Base-by-base conservation (phyloP, 441 rosid genomes). In the Populus hybrid region DNA sequence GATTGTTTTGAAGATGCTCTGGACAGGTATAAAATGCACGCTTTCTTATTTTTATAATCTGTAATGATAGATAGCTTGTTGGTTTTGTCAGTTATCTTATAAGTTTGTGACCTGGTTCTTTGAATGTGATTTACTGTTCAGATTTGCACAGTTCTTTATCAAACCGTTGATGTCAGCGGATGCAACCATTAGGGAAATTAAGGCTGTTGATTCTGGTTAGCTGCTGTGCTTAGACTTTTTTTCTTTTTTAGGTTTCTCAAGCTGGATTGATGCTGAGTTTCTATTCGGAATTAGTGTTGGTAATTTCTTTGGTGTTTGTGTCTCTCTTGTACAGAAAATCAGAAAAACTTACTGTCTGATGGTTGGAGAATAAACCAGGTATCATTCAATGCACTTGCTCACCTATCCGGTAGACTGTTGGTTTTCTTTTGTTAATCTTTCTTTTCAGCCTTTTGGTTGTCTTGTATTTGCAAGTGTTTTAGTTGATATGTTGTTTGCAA, bases 81-180 rank as follows among this genome's bases (percentile, higher is more conserved):
- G 38, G 70, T 72, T 59, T 64, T 36, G 4, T 72, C n/a, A 67
- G 61, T 59, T n/a, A 70, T 77, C 18, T 66, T 42, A 3, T 73
- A 76, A 26, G 30, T 23, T 38, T 70, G 68, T 67, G 67, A 46
- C 57, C 70, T 69, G 32, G 83, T 59, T 77, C 69, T 69, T 82
- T 84, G 73, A 78, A 65, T 76, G 57, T 81, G 63, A 69, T 67
- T 74, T 80, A 57, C 32, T 72, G 21, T 75, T 75, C 93, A 96
- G 98, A 81, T 96, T 94, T 72, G 90, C 97, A 0, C 97, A 94
- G 80, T 90, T 96, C 87, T 96, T 96, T 81, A 85, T 93, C 67
- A 90, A 92, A 74, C 99, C 98, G 61, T 88, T 96, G 83, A 93
- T 96, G 97, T 90, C 97, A 14, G 90, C 95, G 72, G 99, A 96